Evolutionary conservation across 768 basidiomycete genomes (phyloP).

Genomic region (Suillus clintonianus): DNA sequence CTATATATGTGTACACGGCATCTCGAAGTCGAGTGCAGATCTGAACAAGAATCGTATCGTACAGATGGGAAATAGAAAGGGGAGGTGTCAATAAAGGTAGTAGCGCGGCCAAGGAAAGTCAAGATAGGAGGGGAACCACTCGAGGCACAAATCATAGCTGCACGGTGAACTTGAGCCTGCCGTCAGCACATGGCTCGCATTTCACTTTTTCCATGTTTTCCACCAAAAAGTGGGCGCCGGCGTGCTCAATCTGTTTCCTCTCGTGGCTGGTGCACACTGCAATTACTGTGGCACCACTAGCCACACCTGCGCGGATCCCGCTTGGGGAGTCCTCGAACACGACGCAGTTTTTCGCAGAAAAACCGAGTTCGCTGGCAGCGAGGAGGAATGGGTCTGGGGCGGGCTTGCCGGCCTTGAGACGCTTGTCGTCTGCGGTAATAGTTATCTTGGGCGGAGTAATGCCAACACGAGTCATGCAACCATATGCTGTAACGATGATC

Average conservation of each 20-base stretch:
- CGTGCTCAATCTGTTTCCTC: slow-evolving; percentile 51
- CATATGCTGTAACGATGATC: slow-evolving; percentile 43
- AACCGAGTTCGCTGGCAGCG: slow-evolving; percentile 59
- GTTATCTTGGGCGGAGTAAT: slow-evolving; percentile 68
- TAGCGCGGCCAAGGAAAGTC: not conserved
- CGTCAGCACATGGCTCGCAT: slow-evolving; percentile 42
- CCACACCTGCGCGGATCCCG: slow-evolving; percentile 69
- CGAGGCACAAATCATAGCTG: slow-evolving; percentile 12
- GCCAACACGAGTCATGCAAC: slow-evolving; percentile 71
- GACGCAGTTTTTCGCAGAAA: slow-evolving; percentile 59
- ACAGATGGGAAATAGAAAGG: not conserved
- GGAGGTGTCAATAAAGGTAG: no score
- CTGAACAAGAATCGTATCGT: not conserved
- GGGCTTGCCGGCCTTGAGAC: slow-evolving; percentile 66
- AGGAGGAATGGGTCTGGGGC: slow-evolving; percentile 67
- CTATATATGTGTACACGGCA: not conserved
- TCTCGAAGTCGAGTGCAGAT: not conserved
- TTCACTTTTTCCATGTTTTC: slow-evolving; percentile 53
- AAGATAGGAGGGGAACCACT: not conserved
- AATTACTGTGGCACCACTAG: slow-evolving; percentile 71
- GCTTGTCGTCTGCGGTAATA: slow-evolving; percentile 76
- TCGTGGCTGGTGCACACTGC: slow-evolving; percentile 77
- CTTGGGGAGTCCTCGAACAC: slow-evolving; percentile 77
- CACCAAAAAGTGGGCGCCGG: slow-evolving; percentile 58
- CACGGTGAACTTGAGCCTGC: slow-evolving; percentile 47